A percentile compares a stretch with the other conserved stretches of the same genome.
Conservation (phyloP, 805 yeast species). For the Wickerhamiella bombiphila region DNA sequence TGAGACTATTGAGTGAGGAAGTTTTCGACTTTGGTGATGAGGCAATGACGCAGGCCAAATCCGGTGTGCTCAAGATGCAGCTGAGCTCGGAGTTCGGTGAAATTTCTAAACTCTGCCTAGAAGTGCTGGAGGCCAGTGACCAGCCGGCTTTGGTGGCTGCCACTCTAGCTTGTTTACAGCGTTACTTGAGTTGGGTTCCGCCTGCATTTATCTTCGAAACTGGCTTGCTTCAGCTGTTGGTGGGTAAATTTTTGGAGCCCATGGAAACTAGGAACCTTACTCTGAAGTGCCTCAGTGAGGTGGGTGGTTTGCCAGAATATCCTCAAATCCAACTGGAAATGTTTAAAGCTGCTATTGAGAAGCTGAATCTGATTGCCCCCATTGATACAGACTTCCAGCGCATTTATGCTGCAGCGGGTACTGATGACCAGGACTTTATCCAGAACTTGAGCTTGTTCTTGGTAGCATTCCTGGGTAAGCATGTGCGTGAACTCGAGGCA, state of each 20-base stretch:
- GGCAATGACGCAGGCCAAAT: slow-evolving; percentile 92
- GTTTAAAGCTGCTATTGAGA: slow-evolving; percentile 62
- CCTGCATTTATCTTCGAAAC: slow-evolving; percentile 81
- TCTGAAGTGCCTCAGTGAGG: slow-evolving; percentile 86
- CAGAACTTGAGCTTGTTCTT: slow-evolving; percentile 92
- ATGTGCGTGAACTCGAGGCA: slow-evolving; percentile 39
- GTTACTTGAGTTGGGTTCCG: slow-evolving; percentile 93
- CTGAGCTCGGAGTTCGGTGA: slow-evolving; percentile 86
- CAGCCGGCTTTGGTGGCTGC: slow-evolving; percentile 72
- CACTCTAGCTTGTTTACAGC: slow-evolving; percentile 65
- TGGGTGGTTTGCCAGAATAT: slow-evolving; percentile 47
- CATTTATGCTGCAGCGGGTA: slow-evolving; percentile 58
- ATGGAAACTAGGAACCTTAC: slow-evolving; percentile 71
- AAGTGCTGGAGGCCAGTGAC: slow-evolving; percentile 79
- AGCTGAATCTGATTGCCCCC: slow-evolving; percentile 55
- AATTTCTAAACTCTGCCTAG: slow-evolving; percentile 84
- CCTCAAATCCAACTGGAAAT: slow-evolving; percentile 46
- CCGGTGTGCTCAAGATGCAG: slow-evolving; percentile 62
- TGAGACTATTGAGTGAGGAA: slow-evolving; percentile 82
- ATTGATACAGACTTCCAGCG: slow-evolving; percentile 52
- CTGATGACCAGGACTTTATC: slow-evolving; percentile 81
- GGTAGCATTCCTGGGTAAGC: slow-evolving; percentile 68
- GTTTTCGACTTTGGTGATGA: slow-evolving; percentile 92
- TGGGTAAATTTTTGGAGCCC: slow-evolving; percentile 63
- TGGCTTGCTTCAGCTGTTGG: slow-evolving; percentile 45